These are phyloP conservation scores for Aspergillus amoenus DNA, from an alignment of 2,329 filamentous ascomycete species.

Conservation along the genomic window DNA sequence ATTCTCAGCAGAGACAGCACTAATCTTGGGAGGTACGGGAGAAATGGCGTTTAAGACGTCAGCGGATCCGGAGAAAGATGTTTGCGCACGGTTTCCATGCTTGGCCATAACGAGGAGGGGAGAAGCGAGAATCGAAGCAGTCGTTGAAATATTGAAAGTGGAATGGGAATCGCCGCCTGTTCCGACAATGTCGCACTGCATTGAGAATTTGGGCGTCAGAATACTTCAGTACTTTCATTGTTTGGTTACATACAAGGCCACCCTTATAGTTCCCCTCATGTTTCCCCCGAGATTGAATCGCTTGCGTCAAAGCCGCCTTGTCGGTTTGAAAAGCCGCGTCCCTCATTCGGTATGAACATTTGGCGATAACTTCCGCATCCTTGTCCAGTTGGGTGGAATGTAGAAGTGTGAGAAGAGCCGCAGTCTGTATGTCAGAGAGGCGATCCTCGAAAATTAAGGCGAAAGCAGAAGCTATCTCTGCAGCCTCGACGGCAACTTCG, in stretches of 20 bases:
- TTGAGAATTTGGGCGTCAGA: neutral
- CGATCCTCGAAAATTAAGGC: slow-evolving; percentile 88
- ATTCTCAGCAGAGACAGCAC: slow-evolving; percentile 69
- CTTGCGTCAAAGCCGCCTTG: slow-evolving; percentile 57
- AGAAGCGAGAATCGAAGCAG: slow-evolving; percentile 86
- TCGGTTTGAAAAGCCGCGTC: slow-evolving; percentile 74
- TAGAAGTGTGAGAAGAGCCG: slow-evolving; percentile 82
- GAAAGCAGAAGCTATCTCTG: slow-evolving; percentile 86
- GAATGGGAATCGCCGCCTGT: slow-evolving; percentile 95
- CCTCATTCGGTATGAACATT: slow-evolving; percentile 82
- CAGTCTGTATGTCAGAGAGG: slow-evolving; percentile 83
- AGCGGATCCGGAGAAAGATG: slow-evolving; percentile 91
- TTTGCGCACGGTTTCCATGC: slow-evolving; percentile 93
- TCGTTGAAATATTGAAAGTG: slow-evolving; percentile 98
- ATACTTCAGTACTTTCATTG: neutral
- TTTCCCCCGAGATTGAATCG: slow-evolving; percentile 61
- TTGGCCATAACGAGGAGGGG: slow-evolving; percentile 84
- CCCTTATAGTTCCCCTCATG: slow-evolving; percentile 75
- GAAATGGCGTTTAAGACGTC: slow-evolving; percentile 79
- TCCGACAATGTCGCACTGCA: slow-evolving; percentile 85
- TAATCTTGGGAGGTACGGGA: slow-evolving; percentile 71
- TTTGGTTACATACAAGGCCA: slow-evolving; percentile 66
- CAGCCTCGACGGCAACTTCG: slow-evolving; percentile 61
- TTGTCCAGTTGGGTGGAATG: slow-evolving; percentile 89
- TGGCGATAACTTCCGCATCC: slow-evolving; percentile 79